Conservation (phyloP, 2,329 filamentous ascomycete species). For the Rasamsonia emersonii region DNA sequence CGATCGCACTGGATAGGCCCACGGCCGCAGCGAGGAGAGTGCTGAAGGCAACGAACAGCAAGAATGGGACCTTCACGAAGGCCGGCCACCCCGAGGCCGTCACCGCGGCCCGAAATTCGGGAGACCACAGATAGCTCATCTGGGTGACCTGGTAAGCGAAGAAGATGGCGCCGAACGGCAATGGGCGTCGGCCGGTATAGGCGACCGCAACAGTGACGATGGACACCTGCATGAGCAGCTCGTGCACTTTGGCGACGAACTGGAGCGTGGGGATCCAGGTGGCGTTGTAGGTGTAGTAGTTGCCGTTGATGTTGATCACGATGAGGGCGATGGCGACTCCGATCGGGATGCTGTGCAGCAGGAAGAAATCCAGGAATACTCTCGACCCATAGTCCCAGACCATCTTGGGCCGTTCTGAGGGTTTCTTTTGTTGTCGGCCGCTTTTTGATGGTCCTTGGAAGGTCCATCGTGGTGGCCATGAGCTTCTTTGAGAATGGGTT, state of each 20-base stretch:
- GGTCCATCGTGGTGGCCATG: too few relatives aligned
- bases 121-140: constrained; percentile 5
- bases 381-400: too few relatives aligned
- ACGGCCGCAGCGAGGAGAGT: constrained; percentile 7
- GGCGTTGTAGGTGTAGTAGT: not conserved
- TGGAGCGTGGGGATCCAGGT: constrained; percentile 3
- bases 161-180: constrained; percentile 7
- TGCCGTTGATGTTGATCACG: not conserved
- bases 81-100: not conserved
- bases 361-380: too few relatives aligned
- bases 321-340: too few relatives aligned
- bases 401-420: too few relatives aligned
- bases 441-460: too few relatives aligned
- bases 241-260: not conserved
- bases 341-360: too few relatives aligned
- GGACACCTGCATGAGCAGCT: too few relatives aligned
- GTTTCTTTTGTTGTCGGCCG: too few relatives aligned
- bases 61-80: constrained; percentile 4
- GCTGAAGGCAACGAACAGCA: constrained; percentile 7
- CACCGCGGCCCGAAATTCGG: constrained; percentile 7
- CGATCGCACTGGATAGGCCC: constrained; percentile 9
- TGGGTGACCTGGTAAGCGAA: constrained; percentile 5
- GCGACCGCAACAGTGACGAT: too few relatives aligned
- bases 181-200: not conserved
- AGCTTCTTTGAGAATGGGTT: too few relatives aligned